Evolutionary conservation across 192 early-diverging fungal species (phyloP).

Genomic region (Podila verticillata): DNA sequence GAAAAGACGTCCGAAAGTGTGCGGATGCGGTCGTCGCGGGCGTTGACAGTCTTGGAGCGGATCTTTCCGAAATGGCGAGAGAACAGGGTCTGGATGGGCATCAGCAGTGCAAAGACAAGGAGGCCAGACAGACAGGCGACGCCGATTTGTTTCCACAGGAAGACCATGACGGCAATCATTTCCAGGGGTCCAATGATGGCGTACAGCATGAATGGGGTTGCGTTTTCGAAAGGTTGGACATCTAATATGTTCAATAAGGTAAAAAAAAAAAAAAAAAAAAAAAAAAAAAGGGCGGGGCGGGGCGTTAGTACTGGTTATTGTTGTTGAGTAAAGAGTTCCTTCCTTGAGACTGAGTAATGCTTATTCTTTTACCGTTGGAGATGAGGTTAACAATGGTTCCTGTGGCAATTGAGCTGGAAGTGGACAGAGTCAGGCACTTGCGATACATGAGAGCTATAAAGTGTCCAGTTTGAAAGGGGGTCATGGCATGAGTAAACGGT

Average conservation of each 20-base stretch:
- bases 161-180: constrained; percentile 39
- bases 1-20: constrained; percentile 52
- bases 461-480: neutral
- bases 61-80: constrained; percentile 45
- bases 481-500: neutral
- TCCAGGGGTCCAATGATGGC: constrained; percentile 51
- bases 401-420: constrained; percentile 49
- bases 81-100: constrained; percentile 43
- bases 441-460: constrained; percentile 48
- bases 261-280: neutral
- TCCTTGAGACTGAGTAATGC: neutral
- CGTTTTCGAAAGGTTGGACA: constrained; percentile 53
- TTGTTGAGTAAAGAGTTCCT: neutral
- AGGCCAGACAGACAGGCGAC: constrained; percentile 42
- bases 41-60: constrained; percentile 42
- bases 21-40: constrained; percentile 50
- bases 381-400: constrained; percentile 54
- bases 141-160: constrained; percentile 43
- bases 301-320: neutral
- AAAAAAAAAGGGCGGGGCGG: too few species aligned
- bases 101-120: constrained; percentile 39
- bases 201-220: constrained; percentile 51
- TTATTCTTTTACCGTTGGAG: constrained; percentile 41
- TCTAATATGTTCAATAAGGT: constrained; percentile 11
- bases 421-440: constrained; percentile 49